A percentile compares a stretch with the other conserved stretches of the same genome.
Conservation (phyloP, 2,329 filamentous ascomycete genomes). For the Aspergillus quadrilineatus region DNA sequence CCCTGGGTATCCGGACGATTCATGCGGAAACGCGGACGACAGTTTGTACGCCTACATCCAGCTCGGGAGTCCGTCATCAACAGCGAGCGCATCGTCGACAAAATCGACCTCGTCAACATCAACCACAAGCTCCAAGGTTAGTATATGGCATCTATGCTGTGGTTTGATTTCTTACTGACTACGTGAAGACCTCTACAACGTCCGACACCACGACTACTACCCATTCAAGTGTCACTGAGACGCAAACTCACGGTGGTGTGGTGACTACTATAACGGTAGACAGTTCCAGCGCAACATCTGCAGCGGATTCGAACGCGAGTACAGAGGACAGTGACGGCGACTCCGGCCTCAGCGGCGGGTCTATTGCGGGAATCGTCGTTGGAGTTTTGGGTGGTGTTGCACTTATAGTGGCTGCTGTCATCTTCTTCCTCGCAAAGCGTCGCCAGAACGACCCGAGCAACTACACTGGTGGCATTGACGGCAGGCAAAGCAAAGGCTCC, state of each 20-base stretch:
- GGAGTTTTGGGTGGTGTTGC: constrained; percentile 42
- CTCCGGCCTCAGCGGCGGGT: constrained; percentile 39
- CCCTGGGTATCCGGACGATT: constrained; percentile 49
- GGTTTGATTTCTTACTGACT: neutral
- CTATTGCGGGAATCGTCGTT: constrained; percentile 47
- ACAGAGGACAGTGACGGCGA: constrained; percentile 12
- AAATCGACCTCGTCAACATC: constrained; percentile 14
- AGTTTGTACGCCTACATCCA: constrained; percentile 47
- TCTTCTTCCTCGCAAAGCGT: constrained; percentile 41
- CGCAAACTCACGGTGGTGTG: constrained; percentile 28
- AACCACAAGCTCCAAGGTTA: neutral
- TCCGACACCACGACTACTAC: neutral
- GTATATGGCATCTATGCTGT: neutral
- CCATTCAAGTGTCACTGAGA: constrained; percentile 20
- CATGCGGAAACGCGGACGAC: constrained; percentile 42
- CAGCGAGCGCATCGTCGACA: constrained; percentile 24
- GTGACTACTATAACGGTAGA: constrained; percentile 32
- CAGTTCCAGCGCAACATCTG: constrained; percentile 17
- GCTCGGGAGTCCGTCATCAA: constrained; percentile 36
- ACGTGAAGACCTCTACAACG: neutral
- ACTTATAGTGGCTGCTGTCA: constrained; percentile 36
- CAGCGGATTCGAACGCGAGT: constrained; percentile 16
- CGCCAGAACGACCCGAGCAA: constrained; percentile 33
- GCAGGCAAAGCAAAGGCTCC: constrained; percentile 35
- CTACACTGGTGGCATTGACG: constrained; percentile 31